Evolutionary conservation across 371 early-diverging fungal species (phyloP).

Genomic region (Mucor velutinosus): DNA sequence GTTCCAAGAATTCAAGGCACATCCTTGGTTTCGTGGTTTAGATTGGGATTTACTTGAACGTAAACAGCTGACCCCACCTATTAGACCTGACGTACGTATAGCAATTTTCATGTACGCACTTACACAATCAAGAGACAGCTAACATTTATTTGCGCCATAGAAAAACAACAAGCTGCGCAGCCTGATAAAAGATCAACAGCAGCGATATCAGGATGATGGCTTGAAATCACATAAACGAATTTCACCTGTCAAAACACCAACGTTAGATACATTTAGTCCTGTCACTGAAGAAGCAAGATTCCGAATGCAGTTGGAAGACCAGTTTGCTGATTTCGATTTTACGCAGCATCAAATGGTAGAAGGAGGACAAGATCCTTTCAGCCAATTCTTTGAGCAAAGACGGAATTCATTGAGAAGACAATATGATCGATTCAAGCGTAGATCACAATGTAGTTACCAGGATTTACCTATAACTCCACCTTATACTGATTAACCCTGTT

Average conservation of each 20-base stretch:
- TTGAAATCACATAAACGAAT: slow-evolving; percentile 21
- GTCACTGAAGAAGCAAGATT: slow-evolving; percentile 36
- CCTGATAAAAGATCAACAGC: background rate
- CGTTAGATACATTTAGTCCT: slow-evolving; percentile 8
- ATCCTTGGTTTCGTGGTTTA: slow-evolving; percentile 63
- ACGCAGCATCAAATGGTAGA: slow-evolving; percentile 20
- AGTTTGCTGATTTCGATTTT: slow-evolving; percentile 27
- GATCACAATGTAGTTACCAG: slow-evolving; percentile 16
- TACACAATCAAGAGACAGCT: background rate
- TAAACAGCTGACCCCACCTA: slow-evolving; percentile 58
- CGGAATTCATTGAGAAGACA: slow-evolving; percentile 23
- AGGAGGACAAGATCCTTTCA: slow-evolving; percentile 10
- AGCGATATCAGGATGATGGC: slow-evolving; percentile 21
- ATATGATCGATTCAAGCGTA: slow-evolving; percentile 20
- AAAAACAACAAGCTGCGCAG: background rate
- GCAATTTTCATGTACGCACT: background rate
- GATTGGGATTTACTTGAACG: slow-evolving; percentile 60
- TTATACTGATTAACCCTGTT: slow-evolving; percentile 11
- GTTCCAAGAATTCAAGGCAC: slow-evolving; percentile 53
- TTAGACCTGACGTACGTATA: slow-evolving; percentile 3
- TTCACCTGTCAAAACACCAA: slow-evolving; percentile 10
- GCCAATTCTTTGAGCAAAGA: slow-evolving; percentile 18
- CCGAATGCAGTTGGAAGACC: slow-evolving; percentile 29
- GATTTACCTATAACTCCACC: slow-evolving; percentile 4
- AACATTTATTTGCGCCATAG: background rate